A percentile compares a stretch with the other conserved stretches of the same genome.
Conservation (phyloP, 495 filamentous ascomycete genomes). For the Trichoderma erinaceum region DNA sequence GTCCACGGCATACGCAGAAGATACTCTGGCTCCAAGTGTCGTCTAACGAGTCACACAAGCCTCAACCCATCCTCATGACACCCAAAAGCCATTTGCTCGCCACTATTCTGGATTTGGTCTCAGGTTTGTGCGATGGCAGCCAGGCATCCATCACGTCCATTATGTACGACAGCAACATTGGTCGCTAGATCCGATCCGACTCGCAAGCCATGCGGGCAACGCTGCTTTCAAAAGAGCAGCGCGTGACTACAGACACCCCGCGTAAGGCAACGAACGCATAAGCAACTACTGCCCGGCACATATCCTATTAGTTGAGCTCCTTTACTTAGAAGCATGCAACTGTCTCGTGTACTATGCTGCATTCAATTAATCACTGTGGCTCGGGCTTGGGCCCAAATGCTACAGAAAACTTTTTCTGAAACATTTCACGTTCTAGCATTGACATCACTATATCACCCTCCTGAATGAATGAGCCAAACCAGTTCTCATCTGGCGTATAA, state of each 20-base stretch:
- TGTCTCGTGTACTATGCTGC: background rate
- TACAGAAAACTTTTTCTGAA: no score
- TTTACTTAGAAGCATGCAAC: background rate
- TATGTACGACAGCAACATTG: background rate
- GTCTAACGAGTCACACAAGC: background rate
- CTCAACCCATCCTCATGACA: background rate
- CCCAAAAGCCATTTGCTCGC: background rate
- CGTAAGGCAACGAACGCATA: background rate
- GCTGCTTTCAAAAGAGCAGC: background rate
- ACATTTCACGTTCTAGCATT: no score
- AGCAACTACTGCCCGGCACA: background rate
- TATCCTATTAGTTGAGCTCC: background rate
- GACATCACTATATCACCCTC: no score
- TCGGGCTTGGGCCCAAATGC: no score
- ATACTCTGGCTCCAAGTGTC: no score
- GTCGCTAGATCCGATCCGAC: background rate
- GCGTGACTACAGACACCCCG: background rate
- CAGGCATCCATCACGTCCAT: background rate
- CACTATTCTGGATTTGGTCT: background rate
- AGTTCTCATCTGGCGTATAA: no score
- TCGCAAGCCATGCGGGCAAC: background rate
- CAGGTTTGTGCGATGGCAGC: background rate
- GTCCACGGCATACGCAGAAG: no score
- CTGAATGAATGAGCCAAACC: no score
- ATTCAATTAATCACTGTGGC: background rate